Conservation (phyloP, 768 basidiomycete genomes). For the Lanmaoa pseudosensibilis region DNA sequence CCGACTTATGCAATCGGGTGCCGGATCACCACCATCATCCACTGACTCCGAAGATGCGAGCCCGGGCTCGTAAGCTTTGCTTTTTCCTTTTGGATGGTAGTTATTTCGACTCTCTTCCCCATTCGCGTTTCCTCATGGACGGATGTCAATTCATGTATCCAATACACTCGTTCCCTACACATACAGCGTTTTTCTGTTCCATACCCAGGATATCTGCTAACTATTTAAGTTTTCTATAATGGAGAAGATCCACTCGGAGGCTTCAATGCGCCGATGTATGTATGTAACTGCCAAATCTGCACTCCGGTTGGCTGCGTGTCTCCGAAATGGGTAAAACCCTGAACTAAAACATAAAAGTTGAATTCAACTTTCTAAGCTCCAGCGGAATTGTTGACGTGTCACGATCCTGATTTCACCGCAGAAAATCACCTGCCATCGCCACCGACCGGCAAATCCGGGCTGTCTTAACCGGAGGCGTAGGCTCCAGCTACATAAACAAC, state of each 20-base stretch:
- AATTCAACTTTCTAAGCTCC: too few relatives aligned
- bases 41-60: conserved; percentile 12
- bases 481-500: conserved; percentile 6
- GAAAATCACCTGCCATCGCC: background rate
- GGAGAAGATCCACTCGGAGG: background rate
- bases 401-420: background rate
- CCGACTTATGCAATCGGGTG: conserved; percentile 67
- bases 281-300: too few relatives aligned
- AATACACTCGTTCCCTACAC: conserved; percentile 30
- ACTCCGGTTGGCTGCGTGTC: too few relatives aligned
- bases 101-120: conserved; percentile 6
- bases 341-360: too few relatives aligned
- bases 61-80: conserved; percentile 13
- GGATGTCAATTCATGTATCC: conserved; percentile 33
- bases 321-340: too few relatives aligned
- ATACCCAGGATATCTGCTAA: conserved; percentile 28
- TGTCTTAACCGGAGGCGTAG: background rate
- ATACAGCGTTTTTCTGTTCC: conserved; percentile 25
- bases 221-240: conserved; percentile 10
- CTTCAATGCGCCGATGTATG: background rate
- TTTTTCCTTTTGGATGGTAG: background rate
- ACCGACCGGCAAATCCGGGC: background rate
- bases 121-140: conserved; percentile 20
- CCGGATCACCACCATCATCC: conserved; percentile 30
- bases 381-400: too few relatives aligned